phyloP scores from a whole-genome alignment of 768 basidiomycete genomes.

The Lentinula edodes region DNA sequence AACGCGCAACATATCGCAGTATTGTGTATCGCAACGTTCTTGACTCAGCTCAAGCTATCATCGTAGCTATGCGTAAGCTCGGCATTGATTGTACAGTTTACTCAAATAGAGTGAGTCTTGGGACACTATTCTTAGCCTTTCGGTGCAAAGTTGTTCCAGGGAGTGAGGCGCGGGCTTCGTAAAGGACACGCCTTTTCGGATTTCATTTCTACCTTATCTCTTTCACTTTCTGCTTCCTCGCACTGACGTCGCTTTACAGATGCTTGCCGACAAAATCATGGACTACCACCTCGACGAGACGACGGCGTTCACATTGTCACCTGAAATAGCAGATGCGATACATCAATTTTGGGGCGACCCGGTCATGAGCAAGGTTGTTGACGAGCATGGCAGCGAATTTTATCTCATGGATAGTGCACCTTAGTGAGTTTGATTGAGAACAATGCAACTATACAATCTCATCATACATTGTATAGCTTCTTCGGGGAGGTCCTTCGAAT shows the following conservation, averaged over 20 bases:
- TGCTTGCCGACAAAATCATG: constrained; percentile 9
- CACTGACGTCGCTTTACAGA: not conserved
- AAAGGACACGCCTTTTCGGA: not conserved
- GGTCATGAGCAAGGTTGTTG: constrained; percentile 39
- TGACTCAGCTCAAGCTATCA: constrained; percentile 83
- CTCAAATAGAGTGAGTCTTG: constrained; percentile 50
- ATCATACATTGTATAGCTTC: constrained; percentile 47
- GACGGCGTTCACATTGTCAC: constrained; percentile 33
- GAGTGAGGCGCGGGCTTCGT: not conserved
- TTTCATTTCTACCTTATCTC: not conserved
- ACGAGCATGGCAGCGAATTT: constrained; percentile 65
- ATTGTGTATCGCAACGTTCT: constrained; percentile 84
- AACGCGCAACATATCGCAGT: constrained; percentile 70
- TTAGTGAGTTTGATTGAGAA: constrained; percentile 51
- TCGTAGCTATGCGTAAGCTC: constrained; percentile 82
- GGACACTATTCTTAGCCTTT: not conserved
- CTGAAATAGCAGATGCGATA: constrained; percentile 46
- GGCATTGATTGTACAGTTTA: constrained; percentile 71
- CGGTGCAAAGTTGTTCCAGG: too few species aligned
- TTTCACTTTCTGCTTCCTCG: not conserved
- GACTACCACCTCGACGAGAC: constrained; percentile 37
- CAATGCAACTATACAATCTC: not conserved
- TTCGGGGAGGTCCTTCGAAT: constrained; percentile 84
- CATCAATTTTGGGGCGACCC: constrained; percentile 48
- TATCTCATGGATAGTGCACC: constrained; percentile 94